Conservation (phyloP, 768 basidiomycete genomes). For the Russula emetica region DNA sequence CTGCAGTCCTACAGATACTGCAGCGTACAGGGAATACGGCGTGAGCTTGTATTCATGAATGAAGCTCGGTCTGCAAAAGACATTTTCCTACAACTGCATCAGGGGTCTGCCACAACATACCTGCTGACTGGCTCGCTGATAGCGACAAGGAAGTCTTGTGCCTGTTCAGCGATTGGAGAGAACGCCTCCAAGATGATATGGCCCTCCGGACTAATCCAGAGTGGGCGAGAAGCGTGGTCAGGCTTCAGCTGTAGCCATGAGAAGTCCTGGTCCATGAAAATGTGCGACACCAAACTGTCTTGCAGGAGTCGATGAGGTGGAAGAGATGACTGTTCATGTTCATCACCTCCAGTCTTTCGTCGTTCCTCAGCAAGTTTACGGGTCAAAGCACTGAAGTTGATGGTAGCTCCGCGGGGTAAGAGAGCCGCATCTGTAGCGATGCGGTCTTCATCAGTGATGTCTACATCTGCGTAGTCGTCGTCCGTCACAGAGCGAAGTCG, state of each 20-base stretch:
- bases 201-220: constrained; percentile 94
- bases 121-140: constrained; percentile 98
- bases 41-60: constrained; percentile 99
- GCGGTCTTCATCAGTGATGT: constrained; percentile 55
- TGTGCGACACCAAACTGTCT: constrained; percentile 71
- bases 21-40: constrained; percentile 95
- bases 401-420: constrained; percentile 70
- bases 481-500: constrained; percentile 44
- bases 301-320: constrained; percentile 68
- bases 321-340: constrained; percentile 46
- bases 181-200: constrained; percentile 97
- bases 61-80: constrained; percentile 72
- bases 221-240: constrained; percentile 87
- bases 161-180: constrained; percentile 95
- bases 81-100: constrained; percentile 34
- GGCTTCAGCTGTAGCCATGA: constrained; percentile 81
- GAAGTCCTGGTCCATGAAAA: constrained; percentile 83
- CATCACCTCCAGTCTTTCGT: constrained; percentile 42
- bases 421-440: constrained; percentile 38
- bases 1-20: constrained; percentile 95
- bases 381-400: constrained; percentile 80
- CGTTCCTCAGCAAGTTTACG: constrained; percentile 69
- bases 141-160: constrained; percentile 96
- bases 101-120: constrained; percentile 46
- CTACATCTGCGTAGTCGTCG: constrained; percentile 56